A percentile compares a stretch with the other conserved stretches of the same genome.
Evolutionary conservation across 306 rosid species (phyloP).

Genomic region (Mimosa bimucronata): DNA sequence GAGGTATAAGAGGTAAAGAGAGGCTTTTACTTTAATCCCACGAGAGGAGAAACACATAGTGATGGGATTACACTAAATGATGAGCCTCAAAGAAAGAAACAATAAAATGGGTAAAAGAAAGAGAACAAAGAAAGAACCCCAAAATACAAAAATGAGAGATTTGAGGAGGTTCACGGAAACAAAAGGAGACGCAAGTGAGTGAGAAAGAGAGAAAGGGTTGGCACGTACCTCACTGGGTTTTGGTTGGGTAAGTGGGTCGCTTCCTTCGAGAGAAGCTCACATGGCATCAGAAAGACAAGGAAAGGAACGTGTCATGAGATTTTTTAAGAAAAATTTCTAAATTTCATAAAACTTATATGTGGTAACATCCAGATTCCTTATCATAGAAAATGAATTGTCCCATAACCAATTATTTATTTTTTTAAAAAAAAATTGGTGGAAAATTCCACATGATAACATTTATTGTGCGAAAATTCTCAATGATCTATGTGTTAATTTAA

Average conservation of each 20-base stretch:
- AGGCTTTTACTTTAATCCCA: conserved; percentile 52
- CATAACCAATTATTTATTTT: not conserved
- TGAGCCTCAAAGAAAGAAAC: conserved; percentile 31
- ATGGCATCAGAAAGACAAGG: conserved; percentile 65
- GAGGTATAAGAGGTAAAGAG: conserved; percentile 39
- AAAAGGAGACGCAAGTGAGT: no score
- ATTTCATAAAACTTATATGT: not conserved
- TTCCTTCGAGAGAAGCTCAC: conserved; percentile 66
- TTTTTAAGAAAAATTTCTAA: not conserved
- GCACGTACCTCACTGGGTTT: conserved; percentile 49
- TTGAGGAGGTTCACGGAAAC: conserved; percentile 42
- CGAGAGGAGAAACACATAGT: conserved; percentile 31
- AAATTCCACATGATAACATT: no score
- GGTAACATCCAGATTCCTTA: conserved; percentile 27
- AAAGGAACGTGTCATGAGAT: conserved; percentile 50
- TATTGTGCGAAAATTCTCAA: no score
- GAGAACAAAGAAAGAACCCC: conserved; percentile 30
- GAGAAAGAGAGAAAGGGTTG: conserved; percentile 30
- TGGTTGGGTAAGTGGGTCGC: conserved; percentile 58
- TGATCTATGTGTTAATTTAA: no score
- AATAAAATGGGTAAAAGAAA: conserved; percentile 19
- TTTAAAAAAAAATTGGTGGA: not conserved
- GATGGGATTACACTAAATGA: conserved; percentile 39
- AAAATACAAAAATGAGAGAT: conserved; percentile 23
- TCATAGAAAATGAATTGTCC: conserved; percentile 6